Evolutionary conservation across 1,284 basidiomycete genomes (phyloP).

Genomic region (Erythrobasidium hasegawianum): DNA sequence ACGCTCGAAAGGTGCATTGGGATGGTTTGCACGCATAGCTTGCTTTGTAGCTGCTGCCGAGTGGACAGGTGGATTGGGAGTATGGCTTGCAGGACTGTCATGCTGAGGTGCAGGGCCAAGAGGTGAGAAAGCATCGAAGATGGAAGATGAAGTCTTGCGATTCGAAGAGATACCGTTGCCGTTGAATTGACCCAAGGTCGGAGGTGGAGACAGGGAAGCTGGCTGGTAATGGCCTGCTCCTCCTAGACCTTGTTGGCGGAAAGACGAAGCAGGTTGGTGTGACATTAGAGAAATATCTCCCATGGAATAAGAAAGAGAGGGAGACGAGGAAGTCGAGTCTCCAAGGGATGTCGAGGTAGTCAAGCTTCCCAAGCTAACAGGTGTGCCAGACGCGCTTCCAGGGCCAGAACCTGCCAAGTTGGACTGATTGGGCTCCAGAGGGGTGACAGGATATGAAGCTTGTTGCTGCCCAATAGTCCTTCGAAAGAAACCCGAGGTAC

Average conservation of each 20-base stretch:
- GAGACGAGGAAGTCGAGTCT: too few species aligned
- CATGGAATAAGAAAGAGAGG: too few species aligned
- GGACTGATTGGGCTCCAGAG: neutral
- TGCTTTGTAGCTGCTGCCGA: neutral
- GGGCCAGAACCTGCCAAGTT: neutral
- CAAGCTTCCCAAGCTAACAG: too few species aligned
- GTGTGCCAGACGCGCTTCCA: neutral
- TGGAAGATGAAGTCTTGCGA: constrained; percentile 12
- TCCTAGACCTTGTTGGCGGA: too few species aligned
- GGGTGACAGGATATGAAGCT: neutral
- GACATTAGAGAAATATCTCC: too few species aligned
- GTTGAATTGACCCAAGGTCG: neutral
- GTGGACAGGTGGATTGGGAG: neutral
- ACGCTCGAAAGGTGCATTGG: neutral
- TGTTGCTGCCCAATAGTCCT: constrained; percentile 1
- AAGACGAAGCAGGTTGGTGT: too few species aligned
- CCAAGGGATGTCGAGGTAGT: too few species aligned
- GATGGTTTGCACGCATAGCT: neutral
- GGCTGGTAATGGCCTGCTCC: constrained; percentile 8
- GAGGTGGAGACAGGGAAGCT: constrained; percentile 8
- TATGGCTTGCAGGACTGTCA: neutral
- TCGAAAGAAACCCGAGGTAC: neutral
- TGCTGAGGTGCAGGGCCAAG: constrained; percentile 3
- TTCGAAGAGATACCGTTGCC: neutral
- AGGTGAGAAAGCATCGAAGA: constrained; percentile 30